These are phyloP conservation scores for Haematococcus lacustris DNA, from an alignment of 139 green algal species.

Conservation along the genomic window DNA sequence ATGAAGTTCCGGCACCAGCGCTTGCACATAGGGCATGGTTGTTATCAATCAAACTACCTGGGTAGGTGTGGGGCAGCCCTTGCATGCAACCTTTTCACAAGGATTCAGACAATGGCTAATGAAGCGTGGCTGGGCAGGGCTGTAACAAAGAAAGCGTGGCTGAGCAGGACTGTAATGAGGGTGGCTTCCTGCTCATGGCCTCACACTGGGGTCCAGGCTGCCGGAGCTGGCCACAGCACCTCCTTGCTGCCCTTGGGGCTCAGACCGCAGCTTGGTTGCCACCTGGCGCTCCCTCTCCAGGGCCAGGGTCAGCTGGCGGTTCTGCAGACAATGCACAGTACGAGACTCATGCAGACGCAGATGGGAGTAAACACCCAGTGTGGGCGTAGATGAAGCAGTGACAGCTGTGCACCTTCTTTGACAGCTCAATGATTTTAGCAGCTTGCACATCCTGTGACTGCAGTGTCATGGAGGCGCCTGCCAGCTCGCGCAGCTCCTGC, in stretches of 20 bases:
- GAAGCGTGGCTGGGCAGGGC: too few species aligned
- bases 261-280: conserved; percentile 23
- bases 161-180: too few species aligned
- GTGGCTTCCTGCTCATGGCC: neutral
- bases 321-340: conserved; percentile 16
- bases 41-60: too few species aligned
- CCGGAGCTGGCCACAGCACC: neutral
- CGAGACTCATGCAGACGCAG: neutral
- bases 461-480: conserved; percentile 27
- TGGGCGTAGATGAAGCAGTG: neutral
- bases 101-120: too few species aligned
- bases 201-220: neutral
- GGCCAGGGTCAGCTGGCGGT: conserved; percentile 27
- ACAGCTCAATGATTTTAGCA: conserved; percentile 50
- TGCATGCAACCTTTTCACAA: neutral
- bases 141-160: too few species aligned
- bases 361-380: neutral
- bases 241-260: neutral
- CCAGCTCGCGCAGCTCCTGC: conserved; percentile 20
- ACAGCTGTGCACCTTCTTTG: conserved; percentile 35
- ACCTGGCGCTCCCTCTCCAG: conserved; percentile 40
- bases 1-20: too few species aligned
- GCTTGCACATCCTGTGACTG: conserved; percentile 40
- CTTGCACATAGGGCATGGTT: too few species aligned
- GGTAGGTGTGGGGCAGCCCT: too few species aligned